Evolutionary conservation across 768 basidiomycete genomes (phyloP), one percentile per base, ranked within the genome.

Genomic region (Leucocoprinus leucothites): DNA sequence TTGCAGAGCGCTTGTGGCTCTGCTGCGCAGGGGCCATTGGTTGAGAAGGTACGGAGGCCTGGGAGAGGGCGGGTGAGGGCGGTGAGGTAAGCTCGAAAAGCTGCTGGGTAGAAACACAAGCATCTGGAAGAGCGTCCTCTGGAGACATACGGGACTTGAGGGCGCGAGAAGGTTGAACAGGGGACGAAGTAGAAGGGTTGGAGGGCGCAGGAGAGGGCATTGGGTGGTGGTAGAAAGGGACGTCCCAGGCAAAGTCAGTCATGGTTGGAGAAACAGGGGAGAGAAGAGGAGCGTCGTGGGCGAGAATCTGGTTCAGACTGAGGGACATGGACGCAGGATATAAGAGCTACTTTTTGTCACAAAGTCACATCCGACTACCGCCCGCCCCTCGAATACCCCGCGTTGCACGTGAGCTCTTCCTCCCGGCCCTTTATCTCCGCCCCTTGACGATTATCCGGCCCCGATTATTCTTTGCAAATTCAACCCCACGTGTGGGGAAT

Each of bases 81-180:
- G 64, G 51, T 24, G 74, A 68, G 3, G 76, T 69, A 58, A 85
- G 76, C 67, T 88, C 86, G 68, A 89, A 90, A 62, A 89, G 75
- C 71, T 89, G 84, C 66, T 82, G 81, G 14, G 87, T 89, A 31
- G 87, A 79, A 13, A 89, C 67, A 64, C 86, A 89, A 24, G 53
- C 52, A 18, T 80, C 76, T 53, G 72, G 65, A 25, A 56, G 43
- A 24, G 67, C 58, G 58, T 81, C 81, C 5, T 34, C 6, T 3
- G 80, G 75, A 58, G 72, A 73, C 63, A 73, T 69, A 58, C 75
- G 76, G 57, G 78, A 74, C 67, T 77, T 80, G 73, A 85, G 80
- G 63, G 80, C 72, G 47, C 71, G 71, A 13, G 67, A n/a, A 4
- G 75, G 53, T 34, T 74, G 78, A 40, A 71, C n/a, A n/a, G n/a